Conservation (phyloP, 768 basidiomycete species). For the Pulveroboletus ravenelii region DNA sequence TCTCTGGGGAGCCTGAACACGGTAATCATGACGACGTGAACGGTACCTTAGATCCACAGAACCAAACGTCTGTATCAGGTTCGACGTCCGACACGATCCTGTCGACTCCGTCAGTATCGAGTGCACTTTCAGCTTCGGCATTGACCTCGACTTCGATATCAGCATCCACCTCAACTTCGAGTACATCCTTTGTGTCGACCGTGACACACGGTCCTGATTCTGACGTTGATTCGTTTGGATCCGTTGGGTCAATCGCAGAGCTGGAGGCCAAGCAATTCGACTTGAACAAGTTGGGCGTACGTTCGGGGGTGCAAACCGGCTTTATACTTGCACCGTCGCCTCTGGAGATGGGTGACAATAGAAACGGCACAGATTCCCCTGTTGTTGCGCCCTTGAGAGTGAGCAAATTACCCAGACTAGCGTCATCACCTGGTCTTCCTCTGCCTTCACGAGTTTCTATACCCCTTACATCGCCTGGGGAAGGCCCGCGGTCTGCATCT, state of each 20-base stretch:
- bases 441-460: conserved; percentile 19
- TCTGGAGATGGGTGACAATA: conserved; percentile 14
- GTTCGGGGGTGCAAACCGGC: conserved; percentile 2
- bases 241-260: conserved; percentile 21
- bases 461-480: neutral
- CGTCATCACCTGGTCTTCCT: conserved; percentile 14
- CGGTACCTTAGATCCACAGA: neutral
- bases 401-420: conserved; percentile 22
- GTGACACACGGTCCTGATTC: conserved; percentile 13
- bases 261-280: conserved; percentile 19
- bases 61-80: neutral
- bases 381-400: conserved; percentile 24
- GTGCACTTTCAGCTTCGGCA: conserved; percentile 4
- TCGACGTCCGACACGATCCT: conserved; percentile 3
- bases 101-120: conserved; percentile 1
- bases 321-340: conserved; percentile 26
- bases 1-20: conserved; percentile 6
- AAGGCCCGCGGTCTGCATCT: conserved; percentile 2
- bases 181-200: conserved; percentile 12
- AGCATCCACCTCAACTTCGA: conserved; percentile 8
- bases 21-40: conserved; percentile 7
- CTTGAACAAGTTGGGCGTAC: conserved; percentile 6
- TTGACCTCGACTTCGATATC: conserved; percentile 18
- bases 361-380: conserved; percentile 1
- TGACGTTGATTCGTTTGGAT: conserved; percentile 10